A percentile compares a stretch with the other conserved stretches of the same genome.
phyloP scores from a whole-genome alignment of 2,329 filamentous ascomycete genomes.

The Aspergillus felis region DNA sequence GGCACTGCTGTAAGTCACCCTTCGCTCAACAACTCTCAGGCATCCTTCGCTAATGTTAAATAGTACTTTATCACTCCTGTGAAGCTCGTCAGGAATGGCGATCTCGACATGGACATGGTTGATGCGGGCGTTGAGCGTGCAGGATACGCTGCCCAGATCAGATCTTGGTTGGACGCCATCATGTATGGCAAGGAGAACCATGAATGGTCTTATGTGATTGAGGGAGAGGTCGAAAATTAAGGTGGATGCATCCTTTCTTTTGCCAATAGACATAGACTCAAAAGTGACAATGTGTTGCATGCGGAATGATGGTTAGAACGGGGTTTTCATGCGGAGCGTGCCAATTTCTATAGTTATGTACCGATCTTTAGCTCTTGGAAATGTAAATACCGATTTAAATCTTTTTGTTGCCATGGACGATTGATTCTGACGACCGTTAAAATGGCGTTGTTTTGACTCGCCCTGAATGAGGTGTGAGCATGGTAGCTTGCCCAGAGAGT shows the following conservation, averaged over 20 bases:
- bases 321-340: background rate
- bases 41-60: conserved; percentile 2
- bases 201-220: conserved; percentile 65
- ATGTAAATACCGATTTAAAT: background rate
- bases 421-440: background rate
- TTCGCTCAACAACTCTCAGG: background rate
- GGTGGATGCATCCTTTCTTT: background rate
- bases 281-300: conserved; percentile 3
- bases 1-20: conserved; percentile 70
- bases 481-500: background rate
- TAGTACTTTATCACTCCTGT: conserved; percentile 70
- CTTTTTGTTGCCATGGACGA: background rate
- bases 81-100: conserved; percentile 64
- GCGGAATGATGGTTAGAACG: background rate
- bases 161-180: conserved; percentile 65
- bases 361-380: background rate
- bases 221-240: conserved; percentile 49
- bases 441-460: background rate
- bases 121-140: conserved; percentile 24
- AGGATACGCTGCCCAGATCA: conserved; percentile 48
- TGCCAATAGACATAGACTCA: conserved; percentile 1
- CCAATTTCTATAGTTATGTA: background rate
- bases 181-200: conserved; percentile 70
- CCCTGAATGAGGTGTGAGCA: background rate
- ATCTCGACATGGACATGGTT: conserved; percentile 56